These are phyloP conservation scores for Colletotrichum tropicale DNA, from an alignment of 2,329 filamentous ascomycete genomes.

Conservation along the genomic window DNA sequence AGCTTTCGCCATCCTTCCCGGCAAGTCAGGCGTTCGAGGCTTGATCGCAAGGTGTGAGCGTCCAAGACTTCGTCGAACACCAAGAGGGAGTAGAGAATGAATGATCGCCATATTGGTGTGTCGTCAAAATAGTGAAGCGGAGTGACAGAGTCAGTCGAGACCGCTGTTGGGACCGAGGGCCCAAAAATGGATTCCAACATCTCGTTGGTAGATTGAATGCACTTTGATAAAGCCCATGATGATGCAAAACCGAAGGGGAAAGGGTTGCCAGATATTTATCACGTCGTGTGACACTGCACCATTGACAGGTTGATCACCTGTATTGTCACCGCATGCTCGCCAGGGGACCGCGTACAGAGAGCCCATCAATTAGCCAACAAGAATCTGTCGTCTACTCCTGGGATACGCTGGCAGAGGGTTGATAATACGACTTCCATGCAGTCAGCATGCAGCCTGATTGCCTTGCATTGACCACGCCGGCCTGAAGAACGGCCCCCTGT, in stretches of 20 bases:
- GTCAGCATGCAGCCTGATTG: not conserved
- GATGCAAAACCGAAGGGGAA: not conserved
- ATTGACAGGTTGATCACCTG: not conserved
- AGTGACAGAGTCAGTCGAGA: not conserved
- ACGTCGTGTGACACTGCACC: not conserved
- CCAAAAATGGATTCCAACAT: not conserved
- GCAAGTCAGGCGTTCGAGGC: not conserved
- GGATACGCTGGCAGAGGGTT: accelerated
- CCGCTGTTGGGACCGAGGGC: not conserved
- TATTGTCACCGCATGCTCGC: not conserved
- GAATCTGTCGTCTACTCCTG: not conserved
- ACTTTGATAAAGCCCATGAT: not conserved
- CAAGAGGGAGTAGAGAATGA: not conserved
- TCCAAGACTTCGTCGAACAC: not conserved
- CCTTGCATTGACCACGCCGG: not conserved
- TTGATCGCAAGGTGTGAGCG: not conserved
- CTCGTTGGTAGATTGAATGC: not conserved
- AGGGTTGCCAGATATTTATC: not conserved
- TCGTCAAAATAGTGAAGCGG: not conserved
- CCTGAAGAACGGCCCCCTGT: not conserved
- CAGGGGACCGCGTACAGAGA: not conserved
- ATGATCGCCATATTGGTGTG: not conserved
- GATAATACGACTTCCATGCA: not conserved
- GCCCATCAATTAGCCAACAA: not conserved
- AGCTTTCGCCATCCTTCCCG: not conserved